Conservation (phyloP, 306 rosid genomes). For the Gynostemma pentaphyllum region DNA sequence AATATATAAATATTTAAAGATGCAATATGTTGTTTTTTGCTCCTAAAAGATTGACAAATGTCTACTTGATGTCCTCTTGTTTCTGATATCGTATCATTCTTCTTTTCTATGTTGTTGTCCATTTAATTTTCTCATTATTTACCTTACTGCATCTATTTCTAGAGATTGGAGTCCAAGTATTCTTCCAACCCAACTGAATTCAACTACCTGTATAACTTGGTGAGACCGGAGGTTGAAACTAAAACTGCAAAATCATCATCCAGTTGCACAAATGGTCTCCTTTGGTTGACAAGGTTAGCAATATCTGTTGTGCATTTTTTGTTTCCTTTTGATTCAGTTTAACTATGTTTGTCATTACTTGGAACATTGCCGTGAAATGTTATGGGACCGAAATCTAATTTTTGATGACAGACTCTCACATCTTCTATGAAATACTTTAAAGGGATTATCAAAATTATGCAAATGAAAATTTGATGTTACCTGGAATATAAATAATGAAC, state of each 20-base stretch:
- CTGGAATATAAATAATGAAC: background rate
- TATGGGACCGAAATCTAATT: background rate
- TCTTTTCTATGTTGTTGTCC: background rate
- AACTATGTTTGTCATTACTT: background rate
- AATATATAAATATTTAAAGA: background rate
- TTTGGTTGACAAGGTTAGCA: constrained; percentile 89
- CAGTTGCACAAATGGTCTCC: constrained; percentile 97
- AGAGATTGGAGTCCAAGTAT: constrained; percentile 89
- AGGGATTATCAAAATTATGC: constrained; percentile 1
- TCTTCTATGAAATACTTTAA: background rate
- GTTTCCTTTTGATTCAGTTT: background rate
- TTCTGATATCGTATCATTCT: background rate
- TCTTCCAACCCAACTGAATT: constrained; percentile 40
- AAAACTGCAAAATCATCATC: constrained; percentile 76
- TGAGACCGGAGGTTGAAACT: constrained; percentile 62
- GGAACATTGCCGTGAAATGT: background rate
- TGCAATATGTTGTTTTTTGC: background rate
- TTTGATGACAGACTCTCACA: background rate
- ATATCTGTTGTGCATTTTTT: background rate
- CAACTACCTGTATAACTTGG: constrained; percentile 66
- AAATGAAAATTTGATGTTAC: background rate
- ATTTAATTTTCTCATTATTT: background rate
- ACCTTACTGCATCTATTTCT: constrained; percentile 17
- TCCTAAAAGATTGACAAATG: background rate
- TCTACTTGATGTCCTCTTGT: background rate